phyloP scores from a whole-genome alignment of 257 asterid species.

The Schizonepeta tenuifolia region DNA sequence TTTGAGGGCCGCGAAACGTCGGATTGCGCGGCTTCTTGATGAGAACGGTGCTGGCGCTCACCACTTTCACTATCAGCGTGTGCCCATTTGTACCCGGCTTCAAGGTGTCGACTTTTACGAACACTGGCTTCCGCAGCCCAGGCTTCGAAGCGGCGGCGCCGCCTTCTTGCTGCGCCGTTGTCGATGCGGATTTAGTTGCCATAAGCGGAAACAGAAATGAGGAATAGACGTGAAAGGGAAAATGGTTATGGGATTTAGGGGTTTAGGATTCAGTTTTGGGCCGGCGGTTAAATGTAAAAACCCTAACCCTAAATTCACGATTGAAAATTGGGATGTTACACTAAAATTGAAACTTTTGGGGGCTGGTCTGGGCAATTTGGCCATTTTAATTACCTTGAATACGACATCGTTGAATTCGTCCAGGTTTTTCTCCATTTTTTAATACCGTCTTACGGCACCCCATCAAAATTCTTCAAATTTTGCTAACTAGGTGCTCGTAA shows the following conservation, averaged over 20 bases:
- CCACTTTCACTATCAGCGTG: slow-evolving; percentile 62
- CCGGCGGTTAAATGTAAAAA: slow-evolving; percentile 24
- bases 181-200: slow-evolving; percentile 57
- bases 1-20: slow-evolving; percentile 53
- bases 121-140: slow-evolving; percentile 74
- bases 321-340: neutral
- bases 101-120: slow-evolving; percentile 65
- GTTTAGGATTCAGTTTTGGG: slow-evolving; percentile 24
- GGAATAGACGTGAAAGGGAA: neutral
- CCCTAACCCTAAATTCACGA: slow-evolving; percentile 60
- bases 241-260: neutral
- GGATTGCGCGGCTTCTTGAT: slow-evolving; percentile 73
- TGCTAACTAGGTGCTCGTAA: no score
- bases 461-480: no score
- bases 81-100: slow-evolving; percentile 81
- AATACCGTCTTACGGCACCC: no score
- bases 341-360: neutral
- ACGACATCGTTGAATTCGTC: no score
- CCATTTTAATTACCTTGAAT: no score
- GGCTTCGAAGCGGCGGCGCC: slow-evolving; percentile 45
- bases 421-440: no score
- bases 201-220: slow-evolving; percentile 30
- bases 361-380: neutral
- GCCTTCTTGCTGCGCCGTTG: slow-evolving; percentile 42
- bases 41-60: slow-evolving; percentile 64